These are phyloP conservation scores for Antarctomyces pellizariae DNA, from an alignment of 495 filamentous ascomycete species.

Conservation along the genomic window DNA sequence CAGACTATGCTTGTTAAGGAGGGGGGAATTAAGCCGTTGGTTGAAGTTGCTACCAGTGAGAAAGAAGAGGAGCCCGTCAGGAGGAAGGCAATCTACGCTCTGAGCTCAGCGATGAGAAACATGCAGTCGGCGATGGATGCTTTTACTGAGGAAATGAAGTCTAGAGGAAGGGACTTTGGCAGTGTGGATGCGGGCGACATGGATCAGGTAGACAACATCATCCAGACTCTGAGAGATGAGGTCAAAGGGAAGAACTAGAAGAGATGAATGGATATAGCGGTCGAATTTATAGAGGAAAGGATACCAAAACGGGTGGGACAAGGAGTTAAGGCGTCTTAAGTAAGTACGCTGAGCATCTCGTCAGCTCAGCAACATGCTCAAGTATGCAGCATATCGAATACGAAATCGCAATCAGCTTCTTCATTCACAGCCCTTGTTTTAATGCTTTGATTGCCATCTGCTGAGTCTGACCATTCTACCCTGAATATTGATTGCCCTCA, in stretches of 20 bases:
- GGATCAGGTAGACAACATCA: slow-evolving; percentile 56
- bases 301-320: no score
- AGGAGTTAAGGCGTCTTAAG: no score
- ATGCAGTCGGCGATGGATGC: slow-evolving; percentile 54
- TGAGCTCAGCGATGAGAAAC: slow-evolving; percentile 67
- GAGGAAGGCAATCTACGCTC: slow-evolving; percentile 68
- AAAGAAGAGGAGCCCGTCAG: slow-evolving; percentile 34
- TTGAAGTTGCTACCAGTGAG: slow-evolving; percentile 34
- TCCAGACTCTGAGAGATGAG: slow-evolving; percentile 38
- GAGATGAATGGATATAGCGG: slow-evolving; percentile 2
- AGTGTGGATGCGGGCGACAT: slow-evolving; percentile 54
- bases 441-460: no score
- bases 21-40: slow-evolving; percentile 45
- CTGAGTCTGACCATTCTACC: no score
- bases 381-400: no score
- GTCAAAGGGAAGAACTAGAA: slow-evolving; percentile 10
- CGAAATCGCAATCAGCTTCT: no score
- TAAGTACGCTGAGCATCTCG: no score
- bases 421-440: no score
- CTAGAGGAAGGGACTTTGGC: slow-evolving; percentile 14
- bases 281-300: no score
- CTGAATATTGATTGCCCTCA: no score
- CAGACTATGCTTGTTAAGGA: slow-evolving; percentile 56
- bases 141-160: slow-evolving; percentile 33
- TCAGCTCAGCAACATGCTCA: no score